Base-by-base conservation (phyloP, 371 early-diverging fungal species). In the Saksenaea oblongispora region DNA sequence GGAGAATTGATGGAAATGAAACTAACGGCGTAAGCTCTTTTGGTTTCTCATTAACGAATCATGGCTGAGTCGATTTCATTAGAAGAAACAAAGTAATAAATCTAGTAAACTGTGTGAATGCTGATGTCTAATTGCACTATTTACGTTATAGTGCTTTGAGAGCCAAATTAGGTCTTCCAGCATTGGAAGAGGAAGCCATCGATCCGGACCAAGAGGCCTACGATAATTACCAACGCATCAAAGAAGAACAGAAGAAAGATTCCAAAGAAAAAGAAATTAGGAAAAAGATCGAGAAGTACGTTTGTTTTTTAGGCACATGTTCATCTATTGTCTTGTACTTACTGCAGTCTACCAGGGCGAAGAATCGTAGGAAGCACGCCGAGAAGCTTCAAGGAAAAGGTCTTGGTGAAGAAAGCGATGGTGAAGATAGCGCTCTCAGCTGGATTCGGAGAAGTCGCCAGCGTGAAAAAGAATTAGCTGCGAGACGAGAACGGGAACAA, bases 121-220 rank as follows among this genome's bases (percentile, higher is more conserved):
- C 7, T n/a, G 11, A 14, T 15, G 13, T 17, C 34, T 55, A 14
- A 56, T 54, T 31, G 9, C 34, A 54, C 31, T 17, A 47, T 61
- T 28, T 35, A 18, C 10, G n/a, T 58, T 41, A 24, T 68, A 86
- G 85, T 71, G 83, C 80, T 63, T 76, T 91, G 54, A 84, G 95
- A 73, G 78, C 77, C 41, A 83, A 83, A 54, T 74, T 91, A 2
- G 94, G 94, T 34, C 82, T 94, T 31, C 85, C 85, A 60, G 90
- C 90, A 18, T 68, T 92, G 41, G 78, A 82, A 22, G 78, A 75
- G 28, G 70, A 70, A 56, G 37, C 59, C 35, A 68, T 74, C n/a
- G 82, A 80, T 59, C 76, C 78, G 31, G 80, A 83, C 22, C 63
- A 82, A 68, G 65, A 72, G 35, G 92, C 90, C 13, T 84, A 80